Evolutionary conservation across 2,329 filamentous ascomycete genomes (phyloP), one percentile per base, ranked within the genome.

Genomic region (Metarhizium anisopliae): DNA sequence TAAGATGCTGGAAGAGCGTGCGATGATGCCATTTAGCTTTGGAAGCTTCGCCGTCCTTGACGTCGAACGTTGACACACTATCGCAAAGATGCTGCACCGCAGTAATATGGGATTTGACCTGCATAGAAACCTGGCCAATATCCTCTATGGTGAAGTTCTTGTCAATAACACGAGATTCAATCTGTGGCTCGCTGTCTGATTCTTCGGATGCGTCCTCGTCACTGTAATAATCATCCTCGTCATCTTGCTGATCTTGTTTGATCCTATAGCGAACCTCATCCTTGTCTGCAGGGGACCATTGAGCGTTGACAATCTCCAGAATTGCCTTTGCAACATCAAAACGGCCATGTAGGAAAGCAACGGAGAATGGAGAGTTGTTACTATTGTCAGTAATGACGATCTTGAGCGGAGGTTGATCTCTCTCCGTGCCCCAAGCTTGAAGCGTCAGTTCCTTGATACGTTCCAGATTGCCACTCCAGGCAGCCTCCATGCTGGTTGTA

Each of bases 61-160:
- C 53, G 13, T 55, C 55, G 55, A 75, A 71, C 1, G 68, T 68
- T 7, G 68, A 63, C 16, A 69, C 74, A 1, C 1, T 1, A 67
- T 69, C 74, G 4, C 65, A 60, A 5, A 91, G 67, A 55, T 88
- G 67, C 0, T 68, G 59, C 1, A 80, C 64, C 2, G 89, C 85
- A 40, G 76, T 77, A 8, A 78, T 70, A 16, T 75, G 70, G 56
- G 86, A 88, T 65, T 88, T 84, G 57, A 90, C 86, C 55, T 86
- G 77, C 64, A 80, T 84, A 0, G 81, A 82, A 4, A 87, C 75
- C 60, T 89, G 80, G 0, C 87, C 87, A 56, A 94, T 77, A 61
- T 90, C 83, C 16, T 94, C 87, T 53, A 93, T 80, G 0, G 89
- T 94, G 66, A 88, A 89, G 40, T 79, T 75, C 13, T 86, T 81